These are phyloP conservation scores for Quercus agrifolia DNA, from an alignment of 306 rosid species.

Conservation along the genomic window DNA sequence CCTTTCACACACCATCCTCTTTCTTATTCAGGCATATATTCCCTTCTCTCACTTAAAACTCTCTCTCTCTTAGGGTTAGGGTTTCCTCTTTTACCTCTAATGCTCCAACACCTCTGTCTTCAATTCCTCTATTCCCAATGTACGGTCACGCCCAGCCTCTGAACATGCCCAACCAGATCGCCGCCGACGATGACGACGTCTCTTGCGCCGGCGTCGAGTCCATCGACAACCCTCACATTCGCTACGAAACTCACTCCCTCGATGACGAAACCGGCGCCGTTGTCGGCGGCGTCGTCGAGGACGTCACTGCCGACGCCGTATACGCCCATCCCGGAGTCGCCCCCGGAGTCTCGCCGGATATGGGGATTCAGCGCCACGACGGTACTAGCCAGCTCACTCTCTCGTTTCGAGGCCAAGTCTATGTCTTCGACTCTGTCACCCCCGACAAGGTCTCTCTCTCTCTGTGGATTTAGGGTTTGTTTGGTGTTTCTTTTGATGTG, in stretches of 20 bases:
- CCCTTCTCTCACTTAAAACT: neutral
- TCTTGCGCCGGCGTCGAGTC: slow-evolving; percentile 32
- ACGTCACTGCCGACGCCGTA: slow-evolving; percentile 44
- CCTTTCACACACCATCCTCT: neutral
- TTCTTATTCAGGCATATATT: neutral
- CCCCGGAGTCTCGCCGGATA: slow-evolving; percentile 24
- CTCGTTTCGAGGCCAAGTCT: slow-evolving; percentile 91
- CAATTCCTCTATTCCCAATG: slow-evolving; percentile 42
- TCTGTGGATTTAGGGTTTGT: slow-evolving; percentile 2
- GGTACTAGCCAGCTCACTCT: slow-evolving; percentile 84
- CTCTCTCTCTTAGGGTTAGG: slow-evolving; percentile 23
- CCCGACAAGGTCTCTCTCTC: slow-evolving; percentile 60
- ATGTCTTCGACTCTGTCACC: slow-evolving; percentile 80
- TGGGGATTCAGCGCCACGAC: slow-evolving; percentile 47
- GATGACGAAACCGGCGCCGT: slow-evolving; percentile 45
- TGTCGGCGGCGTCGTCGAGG: slow-evolving; percentile 40
- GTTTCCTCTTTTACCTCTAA: slow-evolving; percentile 24
- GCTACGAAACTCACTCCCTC: slow-evolving; percentile 50
- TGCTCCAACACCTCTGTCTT: slow-evolving; percentile 40
- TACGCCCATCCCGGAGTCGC: slow-evolving; percentile 35
- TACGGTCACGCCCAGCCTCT: slow-evolving; percentile 56
- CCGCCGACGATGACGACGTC: slow-evolving; percentile 42
- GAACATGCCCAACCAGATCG: slow-evolving; percentile 56
- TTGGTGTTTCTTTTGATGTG: neutral
- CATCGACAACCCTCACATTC: slow-evolving; percentile 53